phyloP scores from a whole-genome alignment of 306 rosid genomes.

The Carpinus viminea region DNA sequence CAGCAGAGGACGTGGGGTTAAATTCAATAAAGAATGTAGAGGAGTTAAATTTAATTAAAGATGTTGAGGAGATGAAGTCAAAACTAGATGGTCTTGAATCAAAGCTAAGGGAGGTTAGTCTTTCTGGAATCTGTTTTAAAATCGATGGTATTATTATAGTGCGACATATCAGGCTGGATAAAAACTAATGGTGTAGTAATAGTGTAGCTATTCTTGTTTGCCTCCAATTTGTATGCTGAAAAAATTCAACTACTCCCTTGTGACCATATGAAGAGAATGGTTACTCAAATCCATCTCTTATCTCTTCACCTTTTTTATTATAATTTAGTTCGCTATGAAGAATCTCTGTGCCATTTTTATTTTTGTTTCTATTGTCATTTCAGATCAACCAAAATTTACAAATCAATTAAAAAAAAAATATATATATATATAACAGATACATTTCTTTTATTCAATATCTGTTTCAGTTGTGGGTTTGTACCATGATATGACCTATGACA shows the following conservation, averaged over 20 bases:
- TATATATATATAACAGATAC: background rate
- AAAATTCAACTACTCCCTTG: slow-evolving; percentile 12
- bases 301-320: background rate
- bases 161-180: background rate
- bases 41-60: slow-evolving; percentile 54
- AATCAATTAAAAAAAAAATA: background rate
- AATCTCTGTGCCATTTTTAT: background rate
- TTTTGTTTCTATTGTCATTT: background rate
- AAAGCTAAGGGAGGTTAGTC: slow-evolving; percentile 79
- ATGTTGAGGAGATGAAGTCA: slow-evolving; percentile 72
- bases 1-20: slow-evolving; percentile 26
- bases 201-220: background rate
- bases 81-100: slow-evolving; percentile 68
- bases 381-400: background rate
- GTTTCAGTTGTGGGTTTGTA: background rate
- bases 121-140: slow-evolving; percentile 15
- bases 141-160: background rate
- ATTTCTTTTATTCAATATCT: background rate
- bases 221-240: slow-evolving; percentile 16
- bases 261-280: slow-evolving; percentile 21
- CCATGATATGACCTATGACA: background rate
- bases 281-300: slow-evolving; percentile 12
- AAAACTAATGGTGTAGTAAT: background rate
- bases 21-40: slow-evolving; percentile 31
- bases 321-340: background rate